phyloP scores from a whole-genome alignment of 768 basidiomycete species.

The Serendipita vermifera region DNA sequence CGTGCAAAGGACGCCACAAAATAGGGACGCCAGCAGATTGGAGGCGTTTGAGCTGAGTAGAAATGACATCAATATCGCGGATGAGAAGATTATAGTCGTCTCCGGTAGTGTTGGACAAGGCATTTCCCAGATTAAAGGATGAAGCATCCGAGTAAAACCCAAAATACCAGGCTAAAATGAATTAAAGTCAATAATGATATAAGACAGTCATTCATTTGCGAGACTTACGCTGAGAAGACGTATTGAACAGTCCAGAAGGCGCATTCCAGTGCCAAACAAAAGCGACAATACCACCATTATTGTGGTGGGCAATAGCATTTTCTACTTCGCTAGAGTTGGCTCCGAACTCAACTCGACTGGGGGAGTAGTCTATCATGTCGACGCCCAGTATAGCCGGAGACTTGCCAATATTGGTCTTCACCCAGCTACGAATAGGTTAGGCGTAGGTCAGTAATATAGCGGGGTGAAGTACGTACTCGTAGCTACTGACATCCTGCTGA shows the following conservation, averaged over 20 bases:
- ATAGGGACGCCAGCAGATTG: constrained; percentile 10
- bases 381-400: constrained; percentile 10
- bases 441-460: background rate
- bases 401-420: constrained; percentile 12
- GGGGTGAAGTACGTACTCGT: background rate
- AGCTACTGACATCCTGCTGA: constrained; percentile 7
- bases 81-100: constrained; percentile 10
- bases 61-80: constrained; percentile 12
- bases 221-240: background rate
- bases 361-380: constrained; percentile 14
- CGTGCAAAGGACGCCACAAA: constrained; percentile 13
- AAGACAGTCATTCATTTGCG: too few relatives aligned
- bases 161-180: background rate
- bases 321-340: constrained; percentile 9
- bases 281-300: constrained; percentile 7
- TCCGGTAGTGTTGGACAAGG: constrained; percentile 10
- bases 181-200: too few relatives aligned
- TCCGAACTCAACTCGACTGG: background rate
- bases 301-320: constrained; percentile 10
- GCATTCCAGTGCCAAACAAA: constrained; percentile 14
- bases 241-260: constrained; percentile 7
- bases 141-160: constrained; percentile 11
- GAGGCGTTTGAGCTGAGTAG: constrained; percentile 12
- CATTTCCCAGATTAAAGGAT: constrained; percentile 9
- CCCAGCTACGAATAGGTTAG: background rate